Evolutionary conservation across 2,329 filamentous ascomycete genomes (phyloP), one percentile per base, ranked within the genome.

Genomic region (Samsoniella hepiali): DNA sequence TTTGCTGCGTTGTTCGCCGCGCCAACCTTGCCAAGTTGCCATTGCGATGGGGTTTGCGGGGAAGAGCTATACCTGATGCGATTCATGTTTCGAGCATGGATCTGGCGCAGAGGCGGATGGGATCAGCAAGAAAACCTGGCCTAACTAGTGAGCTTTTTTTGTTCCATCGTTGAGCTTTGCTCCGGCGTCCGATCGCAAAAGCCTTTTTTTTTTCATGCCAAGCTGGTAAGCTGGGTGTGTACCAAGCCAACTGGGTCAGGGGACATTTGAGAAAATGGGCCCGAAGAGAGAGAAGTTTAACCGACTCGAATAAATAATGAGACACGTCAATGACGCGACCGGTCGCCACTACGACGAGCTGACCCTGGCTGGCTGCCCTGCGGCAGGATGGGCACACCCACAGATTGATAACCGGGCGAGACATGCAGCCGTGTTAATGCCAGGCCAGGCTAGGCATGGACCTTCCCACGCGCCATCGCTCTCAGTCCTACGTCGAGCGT

Each of bases 391-490:
- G 32, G 32, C 40, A 31, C 56, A 40, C 56, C 10, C 57, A 59
- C 5, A 17, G 57, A 49, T 58, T 29, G 57, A 50, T 38, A 50
- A 27, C 22, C 44, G 9, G 32, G 45, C 45, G 15, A 59, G 27
- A 59, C 57, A 50, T 59, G 57, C 45, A 40, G 44, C 34, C 57
- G 45, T 27, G 32, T 38, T 58, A 58, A 38, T 47, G 17, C 56
- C 56, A 59, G 9, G 15, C 45, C 45, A 51, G 9, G 15, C 45
- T 42, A 40, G 45, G 45, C 36, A 31, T 32, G n/a, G 17, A n/a
- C n/a, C 45, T 8, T 34, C 27, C 15, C 45, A 13, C 13, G 38
- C 34, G 22, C 47, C 27, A 51, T n/a, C 45, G 51, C 51, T 59
- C 40, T 42, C 45, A 50, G 22, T 22, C 22, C 22, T 42, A 44